Evolutionary conservation across 768 basidiomycete genomes (phyloP).

Genomic region (Leucosporidium yakuticum): DNA sequence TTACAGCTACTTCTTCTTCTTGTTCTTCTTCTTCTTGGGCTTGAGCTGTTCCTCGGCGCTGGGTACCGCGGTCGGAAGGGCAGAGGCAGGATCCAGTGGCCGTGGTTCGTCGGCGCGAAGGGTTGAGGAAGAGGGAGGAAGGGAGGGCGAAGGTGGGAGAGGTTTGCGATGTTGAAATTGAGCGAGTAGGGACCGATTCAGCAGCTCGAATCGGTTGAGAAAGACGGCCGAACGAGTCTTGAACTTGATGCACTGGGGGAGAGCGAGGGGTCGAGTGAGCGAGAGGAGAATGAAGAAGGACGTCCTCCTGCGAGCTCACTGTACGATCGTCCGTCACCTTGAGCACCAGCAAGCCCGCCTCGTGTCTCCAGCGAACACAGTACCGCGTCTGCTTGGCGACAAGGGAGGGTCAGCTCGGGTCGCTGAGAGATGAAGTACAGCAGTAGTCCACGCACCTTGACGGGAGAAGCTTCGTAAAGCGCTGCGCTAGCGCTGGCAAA

Average conservation of each 20-base stretch:
- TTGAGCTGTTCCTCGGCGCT: conserved; percentile 50
- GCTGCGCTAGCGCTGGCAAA: background rate
- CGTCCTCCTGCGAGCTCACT: conserved; percentile 50
- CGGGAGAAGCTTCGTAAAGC: conserved; percentile 14
- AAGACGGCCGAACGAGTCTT: conserved; percentile 90
- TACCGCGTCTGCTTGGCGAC: conserved; percentile 64
- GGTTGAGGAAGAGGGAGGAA: conserved; percentile 1
- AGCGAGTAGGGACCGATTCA: conserved; percentile 78
- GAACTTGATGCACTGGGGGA: conserved; percentile 80
- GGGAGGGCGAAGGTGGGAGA: conserved; percentile 40
- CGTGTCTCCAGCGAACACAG: conserved; percentile 81
- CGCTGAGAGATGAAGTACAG: background rate
- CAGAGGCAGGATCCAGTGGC: too few relatives aligned
- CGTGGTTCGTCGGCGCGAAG: conserved; percentile 1
- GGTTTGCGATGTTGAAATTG: conserved; percentile 69
- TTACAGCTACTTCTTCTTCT: conserved; percentile 53
- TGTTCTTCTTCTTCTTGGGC: conserved; percentile 72
- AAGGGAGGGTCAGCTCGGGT: background rate
- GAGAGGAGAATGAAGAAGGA: background rate
- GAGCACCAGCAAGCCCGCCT: conserved; percentile 78
- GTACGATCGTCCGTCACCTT: conserved; percentile 88
- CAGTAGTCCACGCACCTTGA: background rate
- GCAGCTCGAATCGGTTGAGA: conserved; percentile 89
- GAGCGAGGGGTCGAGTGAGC: background rate
- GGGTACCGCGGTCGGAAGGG: too few relatives aligned